Evolutionary conservation across 1,284 basidiomycete genomes (phyloP).

Genomic region (Cronartium ribicola): DNA sequence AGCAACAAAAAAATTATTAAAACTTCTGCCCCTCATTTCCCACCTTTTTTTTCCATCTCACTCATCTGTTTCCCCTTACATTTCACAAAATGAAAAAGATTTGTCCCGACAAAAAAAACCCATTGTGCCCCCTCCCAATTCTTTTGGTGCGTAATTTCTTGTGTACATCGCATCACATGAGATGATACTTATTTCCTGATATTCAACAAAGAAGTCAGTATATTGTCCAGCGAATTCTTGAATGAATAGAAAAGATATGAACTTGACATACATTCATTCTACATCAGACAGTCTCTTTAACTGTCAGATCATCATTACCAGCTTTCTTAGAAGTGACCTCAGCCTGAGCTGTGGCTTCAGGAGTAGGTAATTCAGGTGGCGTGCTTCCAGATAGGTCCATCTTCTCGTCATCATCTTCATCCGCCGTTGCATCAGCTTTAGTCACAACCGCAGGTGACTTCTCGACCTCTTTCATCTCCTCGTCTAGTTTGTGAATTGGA

Average conservation of each 20-base stretch:
- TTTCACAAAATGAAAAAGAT: neutral
- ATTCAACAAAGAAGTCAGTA: neutral
- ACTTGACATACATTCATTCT: neutral
- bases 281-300: neutral
- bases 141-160: neutral
- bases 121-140: neutral
- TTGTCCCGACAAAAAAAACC: neutral
- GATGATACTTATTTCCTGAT: neutral
- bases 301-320: neutral
- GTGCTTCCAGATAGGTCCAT: neutral
- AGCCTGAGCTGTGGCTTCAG: neutral
- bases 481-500: constrained; percentile 5
- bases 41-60: neutral
- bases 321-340: neutral
- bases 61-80: neutral
- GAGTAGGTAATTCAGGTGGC: constrained; percentile 9
- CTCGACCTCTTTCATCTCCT: constrained; percentile 2
- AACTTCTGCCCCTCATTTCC: neutral
- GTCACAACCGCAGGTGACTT: neutral
- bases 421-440: neutral
- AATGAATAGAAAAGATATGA: neutral
- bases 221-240: neutral
- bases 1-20: neutral
- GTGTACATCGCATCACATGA: neutral
- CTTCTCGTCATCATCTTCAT: neutral